Conservation (phyloP, 2,329 filamentous ascomycete genomes). For the Penicillium sp. region DNA sequence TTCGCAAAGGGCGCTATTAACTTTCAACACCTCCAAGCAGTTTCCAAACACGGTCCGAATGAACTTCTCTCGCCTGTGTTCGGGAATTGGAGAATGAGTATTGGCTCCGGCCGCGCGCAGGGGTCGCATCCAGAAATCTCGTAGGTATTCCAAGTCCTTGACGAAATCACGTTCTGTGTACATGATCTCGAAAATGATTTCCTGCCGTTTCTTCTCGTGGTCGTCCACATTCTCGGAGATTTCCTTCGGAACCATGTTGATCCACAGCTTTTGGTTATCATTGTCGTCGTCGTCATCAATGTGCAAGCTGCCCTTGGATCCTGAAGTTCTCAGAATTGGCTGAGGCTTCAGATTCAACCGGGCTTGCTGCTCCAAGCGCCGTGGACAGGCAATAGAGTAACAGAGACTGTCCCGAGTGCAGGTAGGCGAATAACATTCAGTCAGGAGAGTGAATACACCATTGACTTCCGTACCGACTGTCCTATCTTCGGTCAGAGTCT, state of each 20-base stretch:
- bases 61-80: constrained; percentile 84
- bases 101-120: constrained; percentile 72
- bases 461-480: constrained; percentile 76
- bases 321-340: constrained; percentile 77
- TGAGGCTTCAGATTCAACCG: constrained; percentile 91
- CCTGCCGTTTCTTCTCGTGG: constrained; percentile 94
- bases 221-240: constrained; percentile 88
- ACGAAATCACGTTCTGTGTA: constrained; percentile 99
- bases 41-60: constrained; percentile 96
- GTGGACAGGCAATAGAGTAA: constrained; percentile 96
- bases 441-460: constrained; percentile 93
- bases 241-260: constrained; percentile 96
- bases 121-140: constrained; percentile 98
- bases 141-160: constrained; percentile 95
- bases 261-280: constrained; percentile 98
- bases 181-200: constrained; percentile 97
- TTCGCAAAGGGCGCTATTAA: constrained; percentile 87
- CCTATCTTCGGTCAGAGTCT: constrained; percentile 78
- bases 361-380: constrained; percentile 92
- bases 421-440: constrained; percentile 97
- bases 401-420: constrained; percentile 94
- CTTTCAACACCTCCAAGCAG: constrained; percentile 89
- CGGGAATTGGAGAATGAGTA: constrained; percentile 80
- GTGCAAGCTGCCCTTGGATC: constrained; percentile 74
- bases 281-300: constrained; percentile 77